Percentiles rank a stretch among this genome's conserved stretches.
Conservation (phyloP, 2,329 filamentous ascomycete species). For the Ciborinia camelliae region DNA sequence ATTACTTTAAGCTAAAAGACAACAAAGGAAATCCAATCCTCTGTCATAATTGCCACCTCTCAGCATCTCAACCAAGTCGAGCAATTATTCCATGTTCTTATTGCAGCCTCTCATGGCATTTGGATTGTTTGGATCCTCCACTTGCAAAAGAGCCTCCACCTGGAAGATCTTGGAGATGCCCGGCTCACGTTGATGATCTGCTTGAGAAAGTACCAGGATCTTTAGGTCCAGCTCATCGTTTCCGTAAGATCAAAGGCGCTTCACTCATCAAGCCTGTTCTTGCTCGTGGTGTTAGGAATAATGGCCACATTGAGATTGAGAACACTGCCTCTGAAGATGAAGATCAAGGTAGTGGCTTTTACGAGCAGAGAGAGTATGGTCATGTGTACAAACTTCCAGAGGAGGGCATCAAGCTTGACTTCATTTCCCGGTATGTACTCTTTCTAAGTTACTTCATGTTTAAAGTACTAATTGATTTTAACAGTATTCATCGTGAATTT, state of each 20-base stretch:
- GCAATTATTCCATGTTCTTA: constrained; percentile 83
- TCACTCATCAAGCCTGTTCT: constrained; percentile 51
- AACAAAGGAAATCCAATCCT: constrained; percentile 70
- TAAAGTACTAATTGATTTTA: not conserved
- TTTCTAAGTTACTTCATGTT: not conserved
- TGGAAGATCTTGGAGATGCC: constrained; percentile 79
- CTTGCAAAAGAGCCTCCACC: constrained; percentile 72
- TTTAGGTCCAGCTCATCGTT: constrained; percentile 58
- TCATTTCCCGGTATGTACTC: constrained; percentile 59
- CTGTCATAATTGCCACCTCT: constrained; percentile 71
- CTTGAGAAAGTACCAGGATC: constrained; percentile 55
- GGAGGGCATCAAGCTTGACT: constrained; percentile 65
- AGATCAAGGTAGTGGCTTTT: constrained; percentile 49
- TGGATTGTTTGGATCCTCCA: constrained; percentile 87
- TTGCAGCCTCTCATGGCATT: constrained; percentile 81
- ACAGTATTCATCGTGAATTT: constrained; percentile 22
- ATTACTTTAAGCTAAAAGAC: constrained; percentile 67
- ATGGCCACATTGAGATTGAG: constrained; percentile 69
- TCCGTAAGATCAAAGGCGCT: constrained; percentile 57
- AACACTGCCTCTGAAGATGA: constrained; percentile 54
- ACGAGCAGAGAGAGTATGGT: constrained; percentile 59
- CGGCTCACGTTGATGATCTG: constrained; percentile 77
- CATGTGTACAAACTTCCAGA: constrained; percentile 61
- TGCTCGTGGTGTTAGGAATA: constrained; percentile 65
- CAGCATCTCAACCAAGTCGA: constrained; percentile 55